phyloP scores from a whole-genome alignment of 1,139 yeast species.

The Pichia sp. region DNA sequence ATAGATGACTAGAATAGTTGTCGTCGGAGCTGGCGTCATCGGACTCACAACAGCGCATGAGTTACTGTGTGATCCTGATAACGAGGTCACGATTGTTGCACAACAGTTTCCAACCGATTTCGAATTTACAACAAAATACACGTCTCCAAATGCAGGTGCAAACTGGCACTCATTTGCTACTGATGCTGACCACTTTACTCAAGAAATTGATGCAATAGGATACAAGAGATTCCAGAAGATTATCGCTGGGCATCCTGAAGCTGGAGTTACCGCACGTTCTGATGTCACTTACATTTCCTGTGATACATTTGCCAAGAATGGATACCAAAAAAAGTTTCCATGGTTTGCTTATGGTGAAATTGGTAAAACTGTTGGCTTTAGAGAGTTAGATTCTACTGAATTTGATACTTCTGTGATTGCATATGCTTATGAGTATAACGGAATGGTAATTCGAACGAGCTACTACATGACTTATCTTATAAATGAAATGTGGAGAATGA shows the following conservation, averaged over 20 bases:
- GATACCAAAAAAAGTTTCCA: conserved; percentile 25
- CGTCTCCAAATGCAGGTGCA: conserved; percentile 80
- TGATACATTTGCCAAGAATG: conserved; percentile 17
- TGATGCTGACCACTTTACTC: conserved; percentile 29
- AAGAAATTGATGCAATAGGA: conserved; percentile 35
- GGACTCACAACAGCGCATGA: conserved; percentile 57
- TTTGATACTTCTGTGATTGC: conserved; percentile 25
- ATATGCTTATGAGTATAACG: conserved; percentile 38
- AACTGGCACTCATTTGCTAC: conserved; percentile 51
- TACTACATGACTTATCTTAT: conserved; percentile 41
- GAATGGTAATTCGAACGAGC: conserved; percentile 45
- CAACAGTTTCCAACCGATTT: conserved; percentile 51
- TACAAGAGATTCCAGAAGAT: conserved; percentile 35
- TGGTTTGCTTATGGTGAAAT: conserved; percentile 39
- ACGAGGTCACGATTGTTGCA: conserved; percentile 44
- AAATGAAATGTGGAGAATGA: conserved; percentile 28
- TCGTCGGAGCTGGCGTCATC: conserved; percentile 45
- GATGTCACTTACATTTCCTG: conserved; percentile 29
- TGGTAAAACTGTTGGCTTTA: conserved; percentile 23
- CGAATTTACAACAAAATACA: conserved; percentile 34
- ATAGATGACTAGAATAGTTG: conserved; percentile 17
- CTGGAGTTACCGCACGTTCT: conserved; percentile 37
- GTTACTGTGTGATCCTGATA: conserved; percentile 35
- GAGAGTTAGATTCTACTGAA: conserved; percentile 26
- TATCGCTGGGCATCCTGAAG: conserved; percentile 34